Evolutionary conservation across 371 early-diverging fungal species (phyloP).

Genomic region (Conidiobolus incongruus): DNA sequence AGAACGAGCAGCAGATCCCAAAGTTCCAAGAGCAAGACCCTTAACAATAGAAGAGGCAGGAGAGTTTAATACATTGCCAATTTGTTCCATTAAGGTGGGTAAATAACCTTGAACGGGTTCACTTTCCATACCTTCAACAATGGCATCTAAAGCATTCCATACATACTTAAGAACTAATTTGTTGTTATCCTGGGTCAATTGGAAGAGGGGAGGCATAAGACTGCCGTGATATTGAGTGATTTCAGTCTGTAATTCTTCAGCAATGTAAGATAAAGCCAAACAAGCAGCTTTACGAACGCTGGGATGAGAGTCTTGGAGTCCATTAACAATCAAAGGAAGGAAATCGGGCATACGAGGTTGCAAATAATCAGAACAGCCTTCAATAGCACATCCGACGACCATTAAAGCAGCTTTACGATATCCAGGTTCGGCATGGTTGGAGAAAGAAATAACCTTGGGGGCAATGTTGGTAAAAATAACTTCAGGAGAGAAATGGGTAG

Average conservation of each 20-base stretch:
- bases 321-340: slow-evolving; percentile 41
- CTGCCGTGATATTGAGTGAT: slow-evolving; percentile 52
- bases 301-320: slow-evolving; percentile 53
- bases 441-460: slow-evolving; percentile 39
- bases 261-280: slow-evolving; percentile 60
- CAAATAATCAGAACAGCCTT: slow-evolving; percentile 70
- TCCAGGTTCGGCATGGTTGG: slow-evolving; percentile 44
- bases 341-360: slow-evolving; percentile 46
- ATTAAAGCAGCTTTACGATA: slow-evolving; percentile 75
- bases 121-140: slow-evolving; percentile 51
- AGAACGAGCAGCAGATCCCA: slow-evolving; percentile 75
- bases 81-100: slow-evolving; percentile 53
- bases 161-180: slow-evolving; percentile 52
- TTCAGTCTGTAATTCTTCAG: slow-evolving; percentile 47
- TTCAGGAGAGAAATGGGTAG: slow-evolving; percentile 61
- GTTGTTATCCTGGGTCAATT: slow-evolving; percentile 47
- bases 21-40: slow-evolving; percentile 51
- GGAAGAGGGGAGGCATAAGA: slow-evolving; percentile 60
- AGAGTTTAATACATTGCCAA: slow-evolving; percentile 39
- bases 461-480: slow-evolving; percentile 64
- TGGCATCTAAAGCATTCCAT: slow-evolving; percentile 64
- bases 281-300: slow-evolving; percentile 71
- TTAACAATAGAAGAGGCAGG: slow-evolving; percentile 29
- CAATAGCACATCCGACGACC: slow-evolving; percentile 56
- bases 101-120: slow-evolving; percentile 58